phyloP scores from a whole-genome alignment of 2,329 filamentous ascomycete species.

The Tothia fuscella region DNA sequence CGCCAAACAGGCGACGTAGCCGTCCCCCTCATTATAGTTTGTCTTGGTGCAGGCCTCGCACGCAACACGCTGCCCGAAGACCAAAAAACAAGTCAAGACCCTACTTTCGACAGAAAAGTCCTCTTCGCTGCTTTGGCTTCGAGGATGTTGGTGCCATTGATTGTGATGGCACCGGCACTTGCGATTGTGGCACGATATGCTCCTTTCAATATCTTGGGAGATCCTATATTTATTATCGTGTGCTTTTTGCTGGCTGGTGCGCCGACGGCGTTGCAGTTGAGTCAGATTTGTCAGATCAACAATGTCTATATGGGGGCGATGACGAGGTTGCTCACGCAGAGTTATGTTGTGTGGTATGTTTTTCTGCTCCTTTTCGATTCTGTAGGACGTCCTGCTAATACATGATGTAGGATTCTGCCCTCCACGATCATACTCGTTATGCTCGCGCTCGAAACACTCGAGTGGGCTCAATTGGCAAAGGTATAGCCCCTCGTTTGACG shows the following conservation, averaged over 20 bases:
- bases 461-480: conserved; percentile 53
- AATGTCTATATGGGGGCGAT: conserved; percentile 91
- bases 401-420: conserved; percentile 66
- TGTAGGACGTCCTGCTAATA: background rate
- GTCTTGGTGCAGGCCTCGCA: conserved; percentile 87
- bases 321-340: conserved; percentile 87
- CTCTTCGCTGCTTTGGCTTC: conserved; percentile 76
- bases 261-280: conserved; percentile 83
- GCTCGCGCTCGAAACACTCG: conserved; percentile 80
- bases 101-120: conserved; percentile 57
- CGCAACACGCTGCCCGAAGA: conserved; percentile 72
- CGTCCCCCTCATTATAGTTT: conserved; percentile 88
- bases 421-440: conserved; percentile 86
- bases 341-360: conserved; percentile 82
- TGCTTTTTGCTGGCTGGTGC: conserved; percentile 94
- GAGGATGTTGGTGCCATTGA: conserved; percentile 82
- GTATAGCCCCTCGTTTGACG: too few species aligned
- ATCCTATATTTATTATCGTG: conserved; percentile 96
- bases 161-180: conserved; percentile 84
- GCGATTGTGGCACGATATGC: conserved; percentile 82
- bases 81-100: conserved; percentile 57
- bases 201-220: conserved; percentile 85
- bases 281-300: conserved; percentile 98
- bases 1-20: conserved; percentile 79
- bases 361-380: background rate